Evolutionary conservation across 495 filamentous ascomycete genomes (phyloP).

Genomic region (Penicillium cosmopolitanum): DNA sequence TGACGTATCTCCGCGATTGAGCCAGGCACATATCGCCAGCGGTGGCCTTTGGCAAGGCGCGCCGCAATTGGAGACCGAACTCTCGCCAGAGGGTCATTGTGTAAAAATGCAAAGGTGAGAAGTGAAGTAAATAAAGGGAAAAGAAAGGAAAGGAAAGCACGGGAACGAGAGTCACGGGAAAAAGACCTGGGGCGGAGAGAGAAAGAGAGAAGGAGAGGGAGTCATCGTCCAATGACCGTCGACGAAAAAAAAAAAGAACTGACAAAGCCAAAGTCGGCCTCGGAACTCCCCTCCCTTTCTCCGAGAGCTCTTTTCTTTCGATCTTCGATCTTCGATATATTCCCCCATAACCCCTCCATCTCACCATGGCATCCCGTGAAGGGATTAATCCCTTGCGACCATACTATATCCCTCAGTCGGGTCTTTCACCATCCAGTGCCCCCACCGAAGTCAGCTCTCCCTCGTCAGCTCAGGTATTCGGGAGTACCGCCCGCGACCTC

Average conservation of each 20-base stretch:
- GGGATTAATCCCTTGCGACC: conserved; percentile 89
- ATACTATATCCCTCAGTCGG: conserved; percentile 87
- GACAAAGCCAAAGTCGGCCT: conserved; percentile 30
- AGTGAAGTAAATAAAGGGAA: conserved; percentile 11
- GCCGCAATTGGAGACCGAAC: conserved; percentile 41
- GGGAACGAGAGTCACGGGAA: conserved; percentile 4
- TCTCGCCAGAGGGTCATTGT: conserved; percentile 47
- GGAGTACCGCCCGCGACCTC: conserved; percentile 79
- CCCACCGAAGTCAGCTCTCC: conserved; percentile 47
- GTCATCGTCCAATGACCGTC: conserved; percentile 31
- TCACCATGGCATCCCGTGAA: conserved; percentile 52
- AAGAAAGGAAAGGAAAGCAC: conserved; percentile 7
- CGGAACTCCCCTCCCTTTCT: conserved; percentile 25
- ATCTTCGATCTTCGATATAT: not conserved
- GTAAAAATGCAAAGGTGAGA: not conserved
- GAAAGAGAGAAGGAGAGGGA: conserved; percentile 10
- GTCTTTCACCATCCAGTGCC: conserved; percentile 33
- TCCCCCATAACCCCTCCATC: conserved; percentile 13
- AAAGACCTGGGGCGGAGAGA: conserved; percentile 23
- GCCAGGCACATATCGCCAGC: conserved; percentile 35
- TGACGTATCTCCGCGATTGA: conserved; percentile 40
- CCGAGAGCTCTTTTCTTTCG: conserved; percentile 24
- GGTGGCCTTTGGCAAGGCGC: conserved; percentile 32
- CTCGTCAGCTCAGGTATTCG: conserved; percentile 54
- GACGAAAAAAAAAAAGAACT: conserved; percentile 29